Base-by-base conservation (phyloP, 2,329 filamentous ascomycete species). In the Pseudonectria buxi region DNA sequence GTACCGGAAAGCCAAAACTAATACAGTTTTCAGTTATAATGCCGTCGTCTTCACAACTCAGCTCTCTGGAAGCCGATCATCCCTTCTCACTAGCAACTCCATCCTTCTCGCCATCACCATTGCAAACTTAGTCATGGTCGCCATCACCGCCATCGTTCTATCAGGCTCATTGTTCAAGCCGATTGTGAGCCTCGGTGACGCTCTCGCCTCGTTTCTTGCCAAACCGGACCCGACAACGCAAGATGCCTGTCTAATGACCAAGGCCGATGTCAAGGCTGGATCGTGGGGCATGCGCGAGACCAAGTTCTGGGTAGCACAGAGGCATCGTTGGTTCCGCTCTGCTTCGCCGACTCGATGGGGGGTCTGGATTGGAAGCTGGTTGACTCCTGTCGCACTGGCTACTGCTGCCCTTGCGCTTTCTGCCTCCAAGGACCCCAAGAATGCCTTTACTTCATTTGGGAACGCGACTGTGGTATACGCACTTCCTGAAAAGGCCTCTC, bases 131-230 rank as follows among this genome's bases (percentile, higher is more conserved):
- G 46, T 70, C 32, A 68, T 58, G 25, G 59, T 65, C 4, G 55
- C 65, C 4, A 51, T 65, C 22, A 65, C 69, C 41, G 53, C 62
- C 2, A 41, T 64, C 28, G 56, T 56, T 5, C 51, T 65, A 29
- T 49, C 56, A 48, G 39, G 41, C 45, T 29, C 49, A 51, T 24
- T 53, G 13, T 65, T 68, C 44, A 51, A 55, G 12, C 69, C 68
- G 1, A 60, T 74, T 4, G 63, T 67, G 12, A 73, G 69, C 1
- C 57, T 74, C 3, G 71, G 71, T 24, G 71, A 74, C 41, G 67
- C 67, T 18, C 55, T 74, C n/a, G 49, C 61, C 5, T 73, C 70
- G 2, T 74, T 74, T 37, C 61, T 74, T 30, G 52, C 55, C 10
- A 57, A 62, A 2, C 63, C 69, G 0, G 71, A 74, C 45, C 50